Evolutionary conservation across 805 yeast genomes (phyloP).

Genomic region (Candida koratica): DNA sequence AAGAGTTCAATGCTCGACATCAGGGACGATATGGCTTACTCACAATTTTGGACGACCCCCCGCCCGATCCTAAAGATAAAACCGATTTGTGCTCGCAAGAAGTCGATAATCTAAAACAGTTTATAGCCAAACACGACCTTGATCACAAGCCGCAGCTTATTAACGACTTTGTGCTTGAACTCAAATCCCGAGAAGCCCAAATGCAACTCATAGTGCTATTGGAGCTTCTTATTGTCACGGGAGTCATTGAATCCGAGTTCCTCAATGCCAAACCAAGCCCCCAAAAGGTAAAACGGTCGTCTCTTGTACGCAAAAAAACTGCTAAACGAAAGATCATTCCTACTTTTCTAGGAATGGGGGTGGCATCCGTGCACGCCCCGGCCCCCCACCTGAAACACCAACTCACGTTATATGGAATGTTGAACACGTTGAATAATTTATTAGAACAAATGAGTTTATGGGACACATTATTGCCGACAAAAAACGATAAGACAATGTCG

Average conservation of each 20-base stretch:
- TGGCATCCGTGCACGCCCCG: slow-evolving; percentile 7
- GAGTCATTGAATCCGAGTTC: slow-evolving; percentile 33
- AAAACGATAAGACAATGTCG: slow-evolving; percentile 29
- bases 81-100: slow-evolving; percentile 18
- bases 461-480: slow-evolving; percentile 43
- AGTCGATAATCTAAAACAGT: slow-evolving; percentile 19
- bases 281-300: slow-evolving; percentile 19
- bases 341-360: slow-evolving; percentile 42
- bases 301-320: slow-evolving; percentile 17
- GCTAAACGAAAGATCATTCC: slow-evolving; percentile 33
- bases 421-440: slow-evolving; percentile 36
- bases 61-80: not conserved
- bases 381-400: slow-evolving; percentile 13
- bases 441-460: slow-evolving; percentile 52
- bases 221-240: slow-evolving; percentile 39
- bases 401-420: slow-evolving; percentile 16
- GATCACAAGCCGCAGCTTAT: not conserved
- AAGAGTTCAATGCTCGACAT: slow-evolving; percentile 43
- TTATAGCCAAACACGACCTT: slow-evolving; percentile 11
- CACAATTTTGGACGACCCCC: slow-evolving; percentile 7
- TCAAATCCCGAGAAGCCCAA: slow-evolving; percentile 55
- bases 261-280: slow-evolving; percentile 17
- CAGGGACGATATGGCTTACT: slow-evolving; percentile 27
- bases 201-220: slow-evolving; percentile 47
- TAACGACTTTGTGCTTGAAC: slow-evolving; percentile 26